Evolutionary conservation across 2,329 filamentous ascomycete species (phyloP).

Genomic region (Pleurostoma richardsiae): DNA sequence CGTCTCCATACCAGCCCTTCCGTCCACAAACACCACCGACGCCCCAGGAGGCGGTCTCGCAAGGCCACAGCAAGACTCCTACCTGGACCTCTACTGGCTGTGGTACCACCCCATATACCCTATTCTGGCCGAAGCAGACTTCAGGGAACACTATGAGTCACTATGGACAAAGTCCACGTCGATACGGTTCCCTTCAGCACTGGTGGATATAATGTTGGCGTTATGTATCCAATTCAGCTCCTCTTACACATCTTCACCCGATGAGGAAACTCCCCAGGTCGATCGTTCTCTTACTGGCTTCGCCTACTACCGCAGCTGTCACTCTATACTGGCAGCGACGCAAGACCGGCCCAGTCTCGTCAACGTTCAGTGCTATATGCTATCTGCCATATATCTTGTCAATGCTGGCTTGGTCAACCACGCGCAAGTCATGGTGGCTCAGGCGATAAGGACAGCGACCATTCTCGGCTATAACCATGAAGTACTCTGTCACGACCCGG

Average conservation of each 20-base stretch:
- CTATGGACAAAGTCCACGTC: conserved; percentile 10
- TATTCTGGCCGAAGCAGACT: conserved; percentile 37
- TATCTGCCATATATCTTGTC: conserved; percentile 30
- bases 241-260: not conserved
- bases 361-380: conserved; percentile 33
- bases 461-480: conserved; percentile 21
- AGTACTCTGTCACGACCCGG: not conserved
- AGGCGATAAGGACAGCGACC: conserved; percentile 28
- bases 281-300: conserved; percentile 28
- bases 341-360: conserved; percentile 29
- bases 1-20: conserved; percentile 13
- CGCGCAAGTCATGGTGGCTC: conserved; percentile 23
- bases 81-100: conserved; percentile 42
- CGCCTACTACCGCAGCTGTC: conserved; percentile 32
- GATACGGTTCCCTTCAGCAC: conserved; percentile 30
- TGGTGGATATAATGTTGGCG: conserved; percentile 40
- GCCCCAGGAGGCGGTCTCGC: conserved; percentile 21
- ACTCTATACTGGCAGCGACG: conserved; percentile 26
- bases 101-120: conserved; percentile 34
- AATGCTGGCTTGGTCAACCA: conserved; percentile 31
- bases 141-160: conserved; percentile 32
- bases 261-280: not conserved
- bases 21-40: conserved; percentile 10
- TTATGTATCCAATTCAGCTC: conserved; percentile 36
- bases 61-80: conserved; percentile 37